Percentiles rank a stretch among this genome's conserved stretches.
Conservation (phyloP, 768 basidiomycete genomes). For the Tephrocybe rancida region DNA sequence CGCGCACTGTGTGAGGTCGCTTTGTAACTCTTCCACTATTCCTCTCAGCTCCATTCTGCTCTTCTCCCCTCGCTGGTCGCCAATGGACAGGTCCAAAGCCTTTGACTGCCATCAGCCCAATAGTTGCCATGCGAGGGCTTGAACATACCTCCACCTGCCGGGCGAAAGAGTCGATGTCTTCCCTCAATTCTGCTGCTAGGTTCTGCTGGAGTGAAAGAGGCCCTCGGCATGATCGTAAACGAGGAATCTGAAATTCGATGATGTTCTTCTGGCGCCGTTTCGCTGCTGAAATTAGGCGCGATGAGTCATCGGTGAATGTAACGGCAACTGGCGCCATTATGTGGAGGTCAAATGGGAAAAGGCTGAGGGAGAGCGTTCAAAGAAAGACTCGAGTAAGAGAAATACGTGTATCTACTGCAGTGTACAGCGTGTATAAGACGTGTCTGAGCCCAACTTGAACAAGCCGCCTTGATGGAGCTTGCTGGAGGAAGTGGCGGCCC, state of each 20-base stretch:
- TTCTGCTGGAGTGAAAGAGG: slow-evolving; percentile 74
- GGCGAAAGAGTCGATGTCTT: slow-evolving; percentile 66
- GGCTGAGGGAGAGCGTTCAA: no score
- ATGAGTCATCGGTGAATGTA: slow-evolving; percentile 53
- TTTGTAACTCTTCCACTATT: slow-evolving; percentile 51
- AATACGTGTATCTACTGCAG: no score
- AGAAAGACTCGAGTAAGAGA: no score
- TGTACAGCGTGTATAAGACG: no score
- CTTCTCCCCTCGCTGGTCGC: slow-evolving; percentile 67
- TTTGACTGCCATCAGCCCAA: slow-evolving; percentile 29
- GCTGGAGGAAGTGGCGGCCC: no score
- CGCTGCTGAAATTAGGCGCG: slow-evolving; percentile 49
- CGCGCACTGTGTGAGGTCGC: slow-evolving; percentile 51
- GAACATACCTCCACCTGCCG: slow-evolving; percentile 67
- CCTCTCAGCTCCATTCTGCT: slow-evolving; percentile 48
- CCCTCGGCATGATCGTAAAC: slow-evolving; percentile 67
- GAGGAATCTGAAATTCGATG: slow-evolving; percentile 71
- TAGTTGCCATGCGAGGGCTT: slow-evolving; percentile 6
- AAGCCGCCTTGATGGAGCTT: no score
- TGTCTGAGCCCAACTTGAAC: no score
- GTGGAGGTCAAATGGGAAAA: neutral
- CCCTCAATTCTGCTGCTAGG: slow-evolving; percentile 72
- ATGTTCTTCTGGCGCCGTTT: slow-evolving; percentile 66
- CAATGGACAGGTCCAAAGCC: slow-evolving; percentile 70
- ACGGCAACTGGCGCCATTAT: slow-evolving; percentile 66